These are phyloP conservation scores for Cladosporium sp. DNA, from an alignment of 2,329 filamentous ascomycete species.

Conservation along the genomic window DNA sequence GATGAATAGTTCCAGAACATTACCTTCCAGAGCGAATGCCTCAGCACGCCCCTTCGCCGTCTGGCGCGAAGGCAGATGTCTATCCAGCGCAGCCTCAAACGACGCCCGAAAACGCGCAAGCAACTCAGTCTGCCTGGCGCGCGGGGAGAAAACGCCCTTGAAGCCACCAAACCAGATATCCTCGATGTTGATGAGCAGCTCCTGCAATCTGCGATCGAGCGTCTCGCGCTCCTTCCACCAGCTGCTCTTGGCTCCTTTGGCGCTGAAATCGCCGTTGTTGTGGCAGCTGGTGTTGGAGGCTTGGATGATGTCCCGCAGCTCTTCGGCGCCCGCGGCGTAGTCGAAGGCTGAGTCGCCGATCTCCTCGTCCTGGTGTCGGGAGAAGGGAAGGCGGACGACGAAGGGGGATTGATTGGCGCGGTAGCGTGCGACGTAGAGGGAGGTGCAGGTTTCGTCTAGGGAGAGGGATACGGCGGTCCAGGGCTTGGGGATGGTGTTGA, in stretches of 20 bases:
- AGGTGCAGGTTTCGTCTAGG: conserved; percentile 74
- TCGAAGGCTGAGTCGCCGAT: conserved; percentile 77
- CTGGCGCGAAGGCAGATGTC: conserved; percentile 78
- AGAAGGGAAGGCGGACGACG: conserved; percentile 78
- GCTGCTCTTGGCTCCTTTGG: conserved; percentile 69
- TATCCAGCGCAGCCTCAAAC: conserved; percentile 75
- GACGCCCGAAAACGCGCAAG: conserved; percentile 71
- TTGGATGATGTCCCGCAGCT: conserved; percentile 78
- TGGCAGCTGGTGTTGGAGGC: conserved; percentile 82
- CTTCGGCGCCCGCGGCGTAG: conserved; percentile 73
- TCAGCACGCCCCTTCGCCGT: conserved; percentile 50
- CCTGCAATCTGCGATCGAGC: conserved; percentile 71
- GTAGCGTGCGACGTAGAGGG: conserved; percentile 86
- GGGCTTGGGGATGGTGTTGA: conserved; percentile 74
- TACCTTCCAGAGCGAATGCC: conserved; percentile 53
- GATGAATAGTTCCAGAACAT: conserved; percentile 83
- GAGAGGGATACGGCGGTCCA: conserved; percentile 89
- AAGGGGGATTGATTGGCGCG: conserved; percentile 74
- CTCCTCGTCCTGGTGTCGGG: conserved; percentile 75
- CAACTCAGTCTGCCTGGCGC: conserved; percentile 57
- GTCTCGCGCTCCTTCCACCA: conserved; percentile 89
- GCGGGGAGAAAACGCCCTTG: conserved; percentile 84
- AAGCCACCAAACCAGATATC: conserved; percentile 95
- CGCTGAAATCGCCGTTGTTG: conserved; percentile 63
- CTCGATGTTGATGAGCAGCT: conserved; percentile 80